A percentile compares a stretch with the other conserved stretches of the same genome.
These are phyloP conservation scores for Pseudogymnoascus sp. DNA, from an alignment of 2,329 filamentous ascomycete species.

Conservation along the genomic window DNA sequence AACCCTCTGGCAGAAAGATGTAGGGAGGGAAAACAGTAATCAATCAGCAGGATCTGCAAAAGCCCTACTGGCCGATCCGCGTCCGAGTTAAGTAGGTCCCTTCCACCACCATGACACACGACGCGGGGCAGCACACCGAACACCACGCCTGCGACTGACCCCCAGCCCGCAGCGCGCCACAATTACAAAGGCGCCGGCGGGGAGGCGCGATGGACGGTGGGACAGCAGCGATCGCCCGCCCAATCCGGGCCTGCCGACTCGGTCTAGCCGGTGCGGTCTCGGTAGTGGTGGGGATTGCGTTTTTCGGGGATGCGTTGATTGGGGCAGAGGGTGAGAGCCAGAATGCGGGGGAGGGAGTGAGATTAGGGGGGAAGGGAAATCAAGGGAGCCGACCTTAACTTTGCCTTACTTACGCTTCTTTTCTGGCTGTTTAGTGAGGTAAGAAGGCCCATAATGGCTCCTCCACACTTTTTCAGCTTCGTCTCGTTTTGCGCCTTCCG, in stretches of 20 bases:
- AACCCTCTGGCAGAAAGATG: background rate
- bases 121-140: slow-evolving; percentile 1
- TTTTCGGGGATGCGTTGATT: background rate
- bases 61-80: slow-evolving; percentile 2
- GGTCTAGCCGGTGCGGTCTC: background rate
- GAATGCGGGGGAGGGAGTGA: background rate
- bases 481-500: background rate
- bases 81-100: slow-evolving; percentile 4
- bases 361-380: background rate
- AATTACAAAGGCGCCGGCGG: background rate
- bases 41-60: background rate
- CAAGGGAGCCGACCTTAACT: too few species aligned
- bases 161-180: background rate
- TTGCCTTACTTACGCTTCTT: background rate
- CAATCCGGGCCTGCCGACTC: background rate
- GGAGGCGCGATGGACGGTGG: background rate
- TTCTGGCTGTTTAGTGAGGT: background rate
- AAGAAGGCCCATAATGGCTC: background rate
- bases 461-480: background rate
- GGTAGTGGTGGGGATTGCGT: background rate
- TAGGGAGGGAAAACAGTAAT: background rate
- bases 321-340: background rate
- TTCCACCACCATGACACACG: background rate
- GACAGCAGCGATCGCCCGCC: background rate
- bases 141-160: background rate